Base-by-base conservation (phyloP, 2,329 filamentous ascomycete genomes). In the Aaosphaeria arxii region DNA sequence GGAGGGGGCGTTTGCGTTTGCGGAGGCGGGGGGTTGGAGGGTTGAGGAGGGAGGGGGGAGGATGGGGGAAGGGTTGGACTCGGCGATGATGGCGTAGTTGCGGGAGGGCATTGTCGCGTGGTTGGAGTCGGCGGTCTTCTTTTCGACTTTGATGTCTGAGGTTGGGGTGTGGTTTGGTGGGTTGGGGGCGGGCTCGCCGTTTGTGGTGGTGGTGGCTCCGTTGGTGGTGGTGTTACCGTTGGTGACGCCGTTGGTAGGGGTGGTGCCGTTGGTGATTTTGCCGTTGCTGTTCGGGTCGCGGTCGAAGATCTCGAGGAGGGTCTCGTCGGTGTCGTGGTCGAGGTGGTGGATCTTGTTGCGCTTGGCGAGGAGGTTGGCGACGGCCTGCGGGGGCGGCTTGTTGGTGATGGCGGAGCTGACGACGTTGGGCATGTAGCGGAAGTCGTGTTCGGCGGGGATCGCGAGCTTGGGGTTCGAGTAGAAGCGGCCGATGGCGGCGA, bases 61-160 rank as follows among this genome's bases (percentile, higher is more conserved):
- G 7, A 57, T 52, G 40, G 70, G 42, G 7, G 56, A 50, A 51
- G 66, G 41, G 44, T 60, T 63, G 11, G 71, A 75, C 58, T 86
- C 82, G 40, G 77, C 77, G 66, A 86, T 81, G 63, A 81, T 82
- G 48, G 83, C 83, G 62, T 82, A 85, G 66, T 86, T 85, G 46
- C 83, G 75, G 44, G 78, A 82, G 1, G 83, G 83, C 83, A 96
- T 96, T 7, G 91, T 96, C 52, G 89, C 88, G 54, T 89, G 81
- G 71, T 96, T 96, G 64, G 80, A 86, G 40, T 75, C 75, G 1
- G 85, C 81, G 4, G 87, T 89, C 73, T 91, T 85, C 45, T 62
- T 61, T 31, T 61, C 61, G 6, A 63, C 51, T 43, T 62, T 62
- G 5, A 43, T 50, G 17, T 56, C 46, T 4, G 48, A 9, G 7